Evolutionary conservation across 2,329 filamentous ascomycete genomes (phyloP).

Genomic region (Myriosclerotinia curreyana): DNA sequence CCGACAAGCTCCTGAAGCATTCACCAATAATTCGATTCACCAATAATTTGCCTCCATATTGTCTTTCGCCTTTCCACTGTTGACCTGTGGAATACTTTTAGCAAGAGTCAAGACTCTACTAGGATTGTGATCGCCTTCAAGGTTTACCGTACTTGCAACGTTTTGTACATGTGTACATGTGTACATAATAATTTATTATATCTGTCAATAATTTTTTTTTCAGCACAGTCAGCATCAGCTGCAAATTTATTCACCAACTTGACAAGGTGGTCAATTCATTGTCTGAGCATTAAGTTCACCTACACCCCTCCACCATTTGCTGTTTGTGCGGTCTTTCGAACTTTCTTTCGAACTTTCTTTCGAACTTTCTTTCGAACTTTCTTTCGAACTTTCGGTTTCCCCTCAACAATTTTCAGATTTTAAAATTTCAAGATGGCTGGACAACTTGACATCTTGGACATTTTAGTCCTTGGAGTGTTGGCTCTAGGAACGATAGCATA

Average conservation of each 20-base stretch:
- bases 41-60: background rate
- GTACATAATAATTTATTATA: conserved; percentile 13
- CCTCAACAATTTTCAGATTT: background rate
- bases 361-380: background rate
- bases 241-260: background rate
- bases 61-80: background rate
- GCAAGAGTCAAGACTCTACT: background rate
- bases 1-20: background rate
- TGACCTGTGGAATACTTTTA: background rate
- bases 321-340: background rate
- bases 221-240: conserved; percentile 16
- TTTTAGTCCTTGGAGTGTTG: conserved; percentile 83
- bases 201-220: conserved; percentile 6
- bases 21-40: background rate
- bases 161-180: conserved; percentile 22
- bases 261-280: background rate
- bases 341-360: background rate
- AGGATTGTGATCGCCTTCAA: conserved; percentile 1
- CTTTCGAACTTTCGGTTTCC: background rate
- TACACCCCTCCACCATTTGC: background rate
- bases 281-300: conserved; percentile 12
- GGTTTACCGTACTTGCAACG: conserved; percentile 7
- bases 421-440: conserved; percentile 56
- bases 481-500: conserved; percentile 87
- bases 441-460: conserved; percentile 93